Percentiles rank a stretch among this genome's conserved stretches.
These are phyloP conservation scores for Thraustochytrium sp. DNA, from an alignment of 352 stramenopile genomes.

Conservation along the genomic window DNA sequence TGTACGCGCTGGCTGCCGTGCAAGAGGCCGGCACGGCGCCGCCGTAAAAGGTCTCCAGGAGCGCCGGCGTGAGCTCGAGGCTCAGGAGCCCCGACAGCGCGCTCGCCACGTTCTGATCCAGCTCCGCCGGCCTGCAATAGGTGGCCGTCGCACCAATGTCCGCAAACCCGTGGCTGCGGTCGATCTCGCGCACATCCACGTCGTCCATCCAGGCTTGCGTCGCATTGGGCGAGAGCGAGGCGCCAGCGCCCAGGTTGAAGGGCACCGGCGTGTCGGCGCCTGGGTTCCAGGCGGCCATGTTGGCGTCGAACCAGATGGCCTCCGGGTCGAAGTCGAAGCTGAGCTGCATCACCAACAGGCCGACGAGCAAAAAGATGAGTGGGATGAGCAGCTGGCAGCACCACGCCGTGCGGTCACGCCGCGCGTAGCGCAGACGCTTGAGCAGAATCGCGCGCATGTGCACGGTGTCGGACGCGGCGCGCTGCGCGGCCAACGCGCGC, in stretches of 20 bases:
- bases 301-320: not conserved
- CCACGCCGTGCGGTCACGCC: slow-evolving; percentile 1
- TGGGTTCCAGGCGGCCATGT: not conserved
- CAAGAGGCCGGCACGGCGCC: not conserved
- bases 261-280: not conserved
- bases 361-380: slow-evolving; percentile 8
- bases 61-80: not conserved
- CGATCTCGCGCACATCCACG: not conserved
- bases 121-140: not conserved
- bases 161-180: not conserved
- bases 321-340: not conserved
- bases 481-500: not conserved
- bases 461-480: not conserved
- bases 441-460: not conserved
- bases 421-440: slow-evolving; percentile 4
- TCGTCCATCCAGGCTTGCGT: not conserved
- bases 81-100: too few relatives aligned
- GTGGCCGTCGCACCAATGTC: not conserved
- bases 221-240: not conserved
- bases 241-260: not conserved
- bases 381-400: not conserved
- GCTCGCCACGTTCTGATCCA: too few relatives aligned
- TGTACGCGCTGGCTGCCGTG: not conserved
- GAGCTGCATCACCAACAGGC: not conserved
- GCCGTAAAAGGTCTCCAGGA: too few relatives aligned